A percentile compares a stretch with the other conserved stretches of the same genome.
Conservation (phyloP, 2,329 filamentous ascomycete species). For the Hymenotorrendiella dingleyae region DNA sequence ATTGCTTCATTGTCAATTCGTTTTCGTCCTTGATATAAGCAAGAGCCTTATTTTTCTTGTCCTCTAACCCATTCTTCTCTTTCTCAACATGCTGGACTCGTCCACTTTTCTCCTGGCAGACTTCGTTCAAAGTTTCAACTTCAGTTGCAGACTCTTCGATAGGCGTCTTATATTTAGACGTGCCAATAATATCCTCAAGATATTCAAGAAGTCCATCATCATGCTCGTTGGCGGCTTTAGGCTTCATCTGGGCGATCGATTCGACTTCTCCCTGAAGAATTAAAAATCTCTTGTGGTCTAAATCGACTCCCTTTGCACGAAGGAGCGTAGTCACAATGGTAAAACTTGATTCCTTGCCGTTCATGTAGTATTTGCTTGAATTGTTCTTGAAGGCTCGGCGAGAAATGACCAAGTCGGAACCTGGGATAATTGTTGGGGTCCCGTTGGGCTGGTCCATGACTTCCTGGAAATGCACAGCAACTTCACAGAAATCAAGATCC, state of each 20-base stretch:
- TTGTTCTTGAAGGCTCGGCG: slow-evolving; percentile 96
- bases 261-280: slow-evolving; percentile 98
- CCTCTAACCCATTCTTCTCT: slow-evolving; percentile 85
- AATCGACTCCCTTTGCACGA: slow-evolving; percentile 81
- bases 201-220: slow-evolving; percentile 96
- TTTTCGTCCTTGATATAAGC: slow-evolving; percentile 90
- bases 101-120: slow-evolving; percentile 90
- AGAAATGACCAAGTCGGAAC: slow-evolving; percentile 82
- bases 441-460: slow-evolving; percentile 83
- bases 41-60: slow-evolving; percentile 93
- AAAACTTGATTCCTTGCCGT: slow-evolving; percentile 83
- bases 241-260: slow-evolving; percentile 98
- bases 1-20: slow-evolving; percentile 82
- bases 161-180: slow-evolving; percentile 94
- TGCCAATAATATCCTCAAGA: slow-evolving; percentile 96
- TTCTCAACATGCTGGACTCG: slow-evolving; percentile 98
- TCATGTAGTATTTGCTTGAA: slow-evolving; percentile 96
- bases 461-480: slow-evolving; percentile 94
- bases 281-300: slow-evolving; percentile 96
- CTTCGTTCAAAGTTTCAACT: slow-evolving; percentile 87
- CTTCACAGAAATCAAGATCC: slow-evolving; percentile 84
- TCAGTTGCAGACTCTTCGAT: slow-evolving; percentile 91
- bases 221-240: slow-evolving; percentile 90
- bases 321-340: slow-evolving; percentile 84
- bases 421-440: slow-evolving; percentile 68